phyloP scores from a whole-genome alignment of 805 yeast genomes.

The Ogataea trehaloabstinens region DNA sequence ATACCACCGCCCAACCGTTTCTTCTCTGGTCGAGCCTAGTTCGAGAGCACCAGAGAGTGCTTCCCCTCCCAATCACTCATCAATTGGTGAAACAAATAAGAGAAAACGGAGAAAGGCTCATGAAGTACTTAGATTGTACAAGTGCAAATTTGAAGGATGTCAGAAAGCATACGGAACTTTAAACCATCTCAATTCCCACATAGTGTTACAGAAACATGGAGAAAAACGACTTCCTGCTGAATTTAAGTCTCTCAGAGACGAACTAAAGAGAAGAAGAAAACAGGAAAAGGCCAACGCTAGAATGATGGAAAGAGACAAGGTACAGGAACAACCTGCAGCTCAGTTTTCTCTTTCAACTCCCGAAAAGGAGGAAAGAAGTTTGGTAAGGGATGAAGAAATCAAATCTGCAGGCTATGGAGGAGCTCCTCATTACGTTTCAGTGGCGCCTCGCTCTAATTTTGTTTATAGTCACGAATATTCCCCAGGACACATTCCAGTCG shows the following conservation, averaged over 20 bases:
- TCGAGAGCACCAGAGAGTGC: neutral
- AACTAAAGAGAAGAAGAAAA: slow-evolving; percentile 33
- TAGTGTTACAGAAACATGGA: slow-evolving; percentile 53
- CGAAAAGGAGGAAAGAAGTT: slow-evolving; percentile 1
- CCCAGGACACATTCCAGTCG: neutral
- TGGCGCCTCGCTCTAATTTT: neutral
- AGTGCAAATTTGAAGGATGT: slow-evolving; percentile 47
- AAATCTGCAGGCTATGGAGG: neutral
- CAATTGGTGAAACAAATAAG: slow-evolving; percentile 23
- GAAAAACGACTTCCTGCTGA: slow-evolving; percentile 53
- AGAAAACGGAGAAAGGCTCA: slow-evolving; percentile 54
- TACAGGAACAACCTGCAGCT: neutral
- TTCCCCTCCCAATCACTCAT: neutral
- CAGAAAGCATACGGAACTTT: slow-evolving; percentile 58
- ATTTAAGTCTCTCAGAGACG: slow-evolving; percentile 47
- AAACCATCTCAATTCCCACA: slow-evolving; percentile 58
- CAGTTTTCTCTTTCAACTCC: neutral
- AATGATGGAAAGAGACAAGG: slow-evolving; percentile 13
- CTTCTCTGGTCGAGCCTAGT: neutral
- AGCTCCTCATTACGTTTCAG: neutral
- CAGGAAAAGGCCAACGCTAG: slow-evolving; percentile 19
- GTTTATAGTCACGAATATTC: neutral
- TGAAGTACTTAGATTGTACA: slow-evolving; percentile 54
- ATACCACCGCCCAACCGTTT: neutral
- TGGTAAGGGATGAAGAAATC: neutral